These are phyloP conservation scores for Rhizopus stolonifer DNA, from an alignment of 371 early-diverging fungal species.

Conservation along the genomic window DNA sequence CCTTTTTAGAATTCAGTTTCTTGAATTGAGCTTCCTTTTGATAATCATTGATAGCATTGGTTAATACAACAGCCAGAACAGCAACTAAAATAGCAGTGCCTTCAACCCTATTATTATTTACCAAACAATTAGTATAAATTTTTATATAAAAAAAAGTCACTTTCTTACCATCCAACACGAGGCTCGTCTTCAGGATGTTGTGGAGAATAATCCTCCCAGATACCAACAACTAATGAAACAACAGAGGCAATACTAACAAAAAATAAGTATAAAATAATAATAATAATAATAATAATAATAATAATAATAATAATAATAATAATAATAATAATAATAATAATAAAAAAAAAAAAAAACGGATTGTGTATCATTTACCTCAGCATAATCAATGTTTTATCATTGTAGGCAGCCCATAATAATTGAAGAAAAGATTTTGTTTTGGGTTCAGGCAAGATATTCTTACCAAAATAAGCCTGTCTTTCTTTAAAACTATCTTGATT, in stretches of 20 bases:
- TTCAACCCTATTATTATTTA: conserved; percentile 80
- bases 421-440: conserved; percentile 58
- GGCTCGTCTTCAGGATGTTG: conserved; percentile 60
- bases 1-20: conserved; percentile 88
- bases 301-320: too few relatives aligned
- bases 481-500: conserved; percentile 52
- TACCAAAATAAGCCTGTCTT: conserved; percentile 73
- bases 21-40: conserved; percentile 95
- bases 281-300: conserved; percentile 3
- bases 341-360: too few relatives aligned
- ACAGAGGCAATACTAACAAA: conserved; percentile 69
- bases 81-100: conserved; percentile 89
- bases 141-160: neutral
- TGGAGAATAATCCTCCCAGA: conserved; percentile 68
- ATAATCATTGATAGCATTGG: conserved; percentile 95
- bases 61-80: conserved; percentile 87
- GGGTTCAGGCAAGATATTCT: conserved; percentile 67
- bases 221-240: conserved; percentile 76
- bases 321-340: too few relatives aligned
- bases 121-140: too few relatives aligned
- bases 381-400: conserved; percentile 68
- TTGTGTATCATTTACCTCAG: conserved; percentile 25
- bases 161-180: conserved; percentile 63
- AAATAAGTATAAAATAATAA: conserved; percentile 5
- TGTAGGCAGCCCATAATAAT: conserved; percentile 66